Conservation (phyloP, 2,329 filamentous ascomycete genomes). For the Tolypocladium ophioglossoides region DNA sequence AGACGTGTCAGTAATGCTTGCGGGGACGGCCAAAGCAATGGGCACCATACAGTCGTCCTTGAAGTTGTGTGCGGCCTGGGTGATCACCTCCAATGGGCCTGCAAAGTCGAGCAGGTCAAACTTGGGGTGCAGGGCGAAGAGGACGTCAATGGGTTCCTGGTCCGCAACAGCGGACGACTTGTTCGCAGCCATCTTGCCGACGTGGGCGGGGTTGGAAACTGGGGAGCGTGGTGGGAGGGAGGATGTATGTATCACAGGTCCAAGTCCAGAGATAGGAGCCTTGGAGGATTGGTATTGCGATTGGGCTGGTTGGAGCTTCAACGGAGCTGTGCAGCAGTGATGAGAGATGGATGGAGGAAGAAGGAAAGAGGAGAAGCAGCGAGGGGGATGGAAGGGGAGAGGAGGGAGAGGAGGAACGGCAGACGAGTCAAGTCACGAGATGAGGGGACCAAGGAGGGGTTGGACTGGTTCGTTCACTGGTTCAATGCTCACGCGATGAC, state of each 20-base stretch:
- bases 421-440: background rate
- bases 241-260: background rate
- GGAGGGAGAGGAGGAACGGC: background rate
- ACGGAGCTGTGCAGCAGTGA: slow-evolving; percentile 11
- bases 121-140: slow-evolving; percentile 49
- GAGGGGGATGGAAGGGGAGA: background rate
- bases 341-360: slow-evolving; percentile 10
- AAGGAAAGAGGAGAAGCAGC: slow-evolving; percentile 4
- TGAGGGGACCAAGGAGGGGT: background rate
- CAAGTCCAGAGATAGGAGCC: background rate
- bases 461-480: background rate
- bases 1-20: slow-evolving; percentile 2
- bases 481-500: background rate
- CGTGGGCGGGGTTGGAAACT: slow-evolving; percentile 6
- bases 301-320: slow-evolving; percentile 4
- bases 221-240: slow-evolving; percentile 7
- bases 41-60: slow-evolving; percentile 35
- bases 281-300: background rate
- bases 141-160: slow-evolving; percentile 46
- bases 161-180: slow-evolving; percentile 49
- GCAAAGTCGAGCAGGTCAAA: slow-evolving; percentile 50
- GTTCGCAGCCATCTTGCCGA: slow-evolving; percentile 41
- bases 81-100: slow-evolving; percentile 42
- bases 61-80: slow-evolving; percentile 39
- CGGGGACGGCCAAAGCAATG: background rate